These are phyloP conservation scores for Trichophyton equinum DNA, from an alignment of 2,329 filamentous ascomycete genomes.

Conservation along the genomic window DNA sequence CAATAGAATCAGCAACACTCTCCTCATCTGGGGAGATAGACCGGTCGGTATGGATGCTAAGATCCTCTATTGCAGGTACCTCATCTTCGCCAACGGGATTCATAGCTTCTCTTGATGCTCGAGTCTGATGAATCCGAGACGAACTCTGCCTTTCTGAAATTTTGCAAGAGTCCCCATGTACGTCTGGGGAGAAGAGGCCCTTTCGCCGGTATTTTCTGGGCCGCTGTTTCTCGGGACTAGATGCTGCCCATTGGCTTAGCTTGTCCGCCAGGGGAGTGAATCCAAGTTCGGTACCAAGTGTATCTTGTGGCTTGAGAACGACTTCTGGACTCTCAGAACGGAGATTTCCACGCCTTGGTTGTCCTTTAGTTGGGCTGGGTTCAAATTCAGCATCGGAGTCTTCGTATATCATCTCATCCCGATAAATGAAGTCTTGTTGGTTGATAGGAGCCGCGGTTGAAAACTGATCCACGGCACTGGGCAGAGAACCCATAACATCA, in stretches of 20 bases:
- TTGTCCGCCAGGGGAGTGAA: conserved; percentile 54
- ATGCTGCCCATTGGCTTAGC: conserved; percentile 50
- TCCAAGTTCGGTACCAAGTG: conserved; percentile 29
- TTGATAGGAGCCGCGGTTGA: conserved; percentile 5
- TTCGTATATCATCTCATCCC: conserved; percentile 14
- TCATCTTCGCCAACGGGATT: background rate
- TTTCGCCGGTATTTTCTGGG: conserved; percentile 19
- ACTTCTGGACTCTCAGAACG: background rate
- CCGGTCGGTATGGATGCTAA: background rate
- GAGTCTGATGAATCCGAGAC: background rate
- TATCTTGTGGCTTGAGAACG: background rate
- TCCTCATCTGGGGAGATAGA: background rate
- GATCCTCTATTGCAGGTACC: conserved; percentile 1
- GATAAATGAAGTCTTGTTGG: conserved; percentile 11
- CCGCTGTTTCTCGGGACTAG: conserved; percentile 39
- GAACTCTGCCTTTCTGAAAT: background rate
- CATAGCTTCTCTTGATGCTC: background rate
- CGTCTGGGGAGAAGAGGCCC: conserved; percentile 24
- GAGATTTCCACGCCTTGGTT: background rate
- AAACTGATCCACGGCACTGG: no score
- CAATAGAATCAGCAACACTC: background rate
- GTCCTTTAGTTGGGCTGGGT: conserved; percentile 9
- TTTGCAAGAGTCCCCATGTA: background rate
- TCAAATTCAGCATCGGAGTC: conserved; percentile 21
- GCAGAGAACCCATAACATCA: conserved; percentile 10